Evolutionary conservation across 2,329 filamentous ascomycete species (phyloP), one percentile per base, ranked within the genome.

Genomic region (Scedosporium minutisporum): DNA sequence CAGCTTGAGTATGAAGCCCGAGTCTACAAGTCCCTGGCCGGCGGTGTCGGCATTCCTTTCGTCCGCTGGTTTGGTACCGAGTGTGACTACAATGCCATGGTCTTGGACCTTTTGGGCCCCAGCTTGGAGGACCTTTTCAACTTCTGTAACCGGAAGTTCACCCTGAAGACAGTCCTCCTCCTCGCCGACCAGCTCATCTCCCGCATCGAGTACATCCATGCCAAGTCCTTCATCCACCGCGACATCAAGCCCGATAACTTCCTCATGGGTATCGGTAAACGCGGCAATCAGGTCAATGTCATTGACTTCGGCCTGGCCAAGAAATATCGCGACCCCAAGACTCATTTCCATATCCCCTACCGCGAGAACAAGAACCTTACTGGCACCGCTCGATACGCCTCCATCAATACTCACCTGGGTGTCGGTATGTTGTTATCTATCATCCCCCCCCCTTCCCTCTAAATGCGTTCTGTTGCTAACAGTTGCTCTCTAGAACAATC

Each of bases 171-270:
- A 1, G 95, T 99, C 29, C 84, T 99, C 53, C 86, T 99, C 27
- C 86, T 99, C 59, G 95, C 95, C 73, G 95, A 99, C 72, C 95
- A 99, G 81, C 88, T 97, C 76, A 97, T 99, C 76, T 97, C 93
- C 68, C 93, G 95, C 71, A 97, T 99, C 77, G 95, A 99, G 80
- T 97, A 97, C 81, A 99, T 99, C 71, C 95, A 99, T 77, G 95
- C 95, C 81, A 97, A 97, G 80, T 97, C 92, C 7, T 97, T 99
- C 78, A 97, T 97, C 75, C 95, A 99, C 80, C 93, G 95, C 78
- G 95, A 99, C 77, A 99, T 99, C 82, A 99, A 99, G 84, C 95
- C 95, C 41, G 95, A 99, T 83, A 97, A 99, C 85, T 99, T 97
- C 81, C 83, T 97, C 59, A 97, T 97, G 93, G 93, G 93, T 66